These are phyloP conservation scores for Berberis thunbergii DNA, from an alignment of 164 flowering plant genomes.

Conservation along the genomic window DNA sequence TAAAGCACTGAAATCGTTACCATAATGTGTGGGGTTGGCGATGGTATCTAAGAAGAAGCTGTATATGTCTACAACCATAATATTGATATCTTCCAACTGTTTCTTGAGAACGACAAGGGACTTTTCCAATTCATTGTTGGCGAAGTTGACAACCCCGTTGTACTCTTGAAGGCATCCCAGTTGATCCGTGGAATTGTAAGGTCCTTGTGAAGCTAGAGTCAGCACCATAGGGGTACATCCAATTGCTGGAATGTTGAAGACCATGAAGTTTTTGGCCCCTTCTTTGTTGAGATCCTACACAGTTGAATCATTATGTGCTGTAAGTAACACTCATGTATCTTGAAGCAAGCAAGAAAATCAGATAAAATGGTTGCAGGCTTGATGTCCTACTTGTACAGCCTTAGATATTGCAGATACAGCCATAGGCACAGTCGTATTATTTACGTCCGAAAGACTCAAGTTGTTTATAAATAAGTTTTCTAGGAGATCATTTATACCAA, in stretches of 20 bases:
- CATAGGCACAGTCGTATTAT: slow-evolving; percentile 13
- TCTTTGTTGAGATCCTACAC: slow-evolving; percentile 19
- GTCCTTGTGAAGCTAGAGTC: slow-evolving; percentile 11
- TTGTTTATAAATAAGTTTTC: not conserved
- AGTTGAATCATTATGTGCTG: not conserved
- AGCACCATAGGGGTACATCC: slow-evolving; percentile 13
- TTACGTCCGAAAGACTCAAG: slow-evolving; percentile 11
- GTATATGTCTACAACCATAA: slow-evolving; percentile 12
- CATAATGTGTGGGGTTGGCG: slow-evolving; percentile 11
- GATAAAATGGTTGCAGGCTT: no score
- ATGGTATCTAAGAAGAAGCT: slow-evolving; percentile 11
- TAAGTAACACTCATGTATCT: not conserved
- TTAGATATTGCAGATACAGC: slow-evolving; percentile 15
- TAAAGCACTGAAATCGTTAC: not conserved
- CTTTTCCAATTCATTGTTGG: slow-evolving; percentile 10
- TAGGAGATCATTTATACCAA: slow-evolving; percentile 15
- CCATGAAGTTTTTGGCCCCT: slow-evolving; percentile 18
- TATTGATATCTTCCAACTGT: slow-evolving; percentile 3
- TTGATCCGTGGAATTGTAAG: slow-evolving; percentile 18
- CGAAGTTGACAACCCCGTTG: slow-evolving; percentile 13
- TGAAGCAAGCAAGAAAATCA: no score
- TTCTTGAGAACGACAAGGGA: slow-evolving; percentile 2
- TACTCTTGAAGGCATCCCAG: slow-evolving; percentile 19
- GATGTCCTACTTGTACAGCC: slow-evolving; percentile 13
- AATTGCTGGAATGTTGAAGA: slow-evolving; percentile 16